Evolutionary conservation across 164 flowering plant genomes (phyloP).

Genomic region (Magnolia officinalis): DNA sequence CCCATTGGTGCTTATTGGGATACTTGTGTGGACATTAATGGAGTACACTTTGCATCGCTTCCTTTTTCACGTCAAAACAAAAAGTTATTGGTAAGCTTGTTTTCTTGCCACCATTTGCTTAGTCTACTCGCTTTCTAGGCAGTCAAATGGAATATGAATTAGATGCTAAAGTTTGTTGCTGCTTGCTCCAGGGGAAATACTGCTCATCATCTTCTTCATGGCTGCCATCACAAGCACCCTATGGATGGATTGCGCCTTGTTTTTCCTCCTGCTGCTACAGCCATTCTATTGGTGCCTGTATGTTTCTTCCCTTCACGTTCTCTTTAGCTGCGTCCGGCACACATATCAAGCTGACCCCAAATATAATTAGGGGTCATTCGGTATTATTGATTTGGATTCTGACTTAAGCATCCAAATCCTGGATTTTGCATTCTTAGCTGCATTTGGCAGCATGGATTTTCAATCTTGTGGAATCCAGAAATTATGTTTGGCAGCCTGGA

Average conservation of each 20-base stretch:
- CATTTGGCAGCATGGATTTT: too few species aligned
- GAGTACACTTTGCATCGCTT: conserved; percentile 89
- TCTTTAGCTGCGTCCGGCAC: background rate
- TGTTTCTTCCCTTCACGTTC: conserved; percentile 12
- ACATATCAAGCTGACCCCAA: too few species aligned
- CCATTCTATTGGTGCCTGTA: conserved; percentile 68
- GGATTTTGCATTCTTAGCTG: too few species aligned
- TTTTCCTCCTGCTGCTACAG: conserved; percentile 93
- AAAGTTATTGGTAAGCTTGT: conserved; percentile 69
- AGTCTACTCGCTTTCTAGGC: background rate
- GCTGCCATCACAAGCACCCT: conserved; percentile 98
- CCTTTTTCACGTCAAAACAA: conserved; percentile 86
- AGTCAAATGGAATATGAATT: background rate
- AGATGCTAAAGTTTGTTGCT: background rate
- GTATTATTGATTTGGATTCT: too few species aligned
- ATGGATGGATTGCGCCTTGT: conserved; percentile 94
- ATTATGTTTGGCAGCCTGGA: too few species aligned
- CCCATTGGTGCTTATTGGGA: conserved; percentile 41
- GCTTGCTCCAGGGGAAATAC: conserved; percentile 74
- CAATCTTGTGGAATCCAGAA: too few species aligned
- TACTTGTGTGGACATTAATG: conserved; percentile 71
- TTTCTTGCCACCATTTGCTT: background rate
- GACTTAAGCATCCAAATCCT: too few species aligned
- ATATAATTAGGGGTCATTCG: too few species aligned
- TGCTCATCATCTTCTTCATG: conserved; percentile 91